Conservation (phyloP, 768 basidiomycete species). For the Russula foetens region DNA sequence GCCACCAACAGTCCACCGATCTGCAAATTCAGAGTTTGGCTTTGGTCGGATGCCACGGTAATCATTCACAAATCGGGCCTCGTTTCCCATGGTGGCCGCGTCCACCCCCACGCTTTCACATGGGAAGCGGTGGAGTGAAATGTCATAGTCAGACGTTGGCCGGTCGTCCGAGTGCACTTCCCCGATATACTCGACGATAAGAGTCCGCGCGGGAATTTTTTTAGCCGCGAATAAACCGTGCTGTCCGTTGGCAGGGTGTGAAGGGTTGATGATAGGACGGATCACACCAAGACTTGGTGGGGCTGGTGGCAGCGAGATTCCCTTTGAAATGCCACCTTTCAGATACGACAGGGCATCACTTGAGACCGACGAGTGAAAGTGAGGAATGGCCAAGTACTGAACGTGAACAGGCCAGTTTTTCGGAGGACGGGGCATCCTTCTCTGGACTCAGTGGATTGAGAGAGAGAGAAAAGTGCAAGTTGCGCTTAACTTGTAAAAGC, state of each 20-base stretch:
- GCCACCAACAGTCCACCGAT: conserved; percentile 42
- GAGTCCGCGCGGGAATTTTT: conserved; percentile 56
- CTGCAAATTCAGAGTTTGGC: conserved; percentile 67
- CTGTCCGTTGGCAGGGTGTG: conserved; percentile 68
- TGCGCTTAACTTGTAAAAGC: too few relatives aligned
- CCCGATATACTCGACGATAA: conserved; percentile 76
- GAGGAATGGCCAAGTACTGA: conserved; percentile 43
- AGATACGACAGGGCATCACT: conserved; percentile 28
- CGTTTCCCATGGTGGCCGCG: conserved; percentile 70
- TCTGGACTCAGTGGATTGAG: too few relatives aligned
- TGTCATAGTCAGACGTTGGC: conserved; percentile 75
- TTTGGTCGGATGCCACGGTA: conserved; percentile 66
- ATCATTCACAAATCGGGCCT: conserved; percentile 86
- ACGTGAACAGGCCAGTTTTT: conserved; percentile 47
- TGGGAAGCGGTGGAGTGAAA: conserved; percentile 60
- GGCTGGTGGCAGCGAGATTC: conserved; percentile 2
- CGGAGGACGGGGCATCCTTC: conserved; percentile 15
- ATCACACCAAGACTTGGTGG: conserved; percentile 41
- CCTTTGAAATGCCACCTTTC: background rate
- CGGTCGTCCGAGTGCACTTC: conserved; percentile 77
- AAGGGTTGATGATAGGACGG: conserved; percentile 41
- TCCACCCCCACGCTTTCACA: conserved; percentile 70
- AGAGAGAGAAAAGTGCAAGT: too few relatives aligned
- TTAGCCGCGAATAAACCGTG: conserved; percentile 71
- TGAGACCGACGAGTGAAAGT: conserved; percentile 53